A percentile compares a stretch with the other conserved stretches of the same genome.
Conservation (phyloP, 1,284 basidiomycete species). For the Ustilago hordei region DNA sequence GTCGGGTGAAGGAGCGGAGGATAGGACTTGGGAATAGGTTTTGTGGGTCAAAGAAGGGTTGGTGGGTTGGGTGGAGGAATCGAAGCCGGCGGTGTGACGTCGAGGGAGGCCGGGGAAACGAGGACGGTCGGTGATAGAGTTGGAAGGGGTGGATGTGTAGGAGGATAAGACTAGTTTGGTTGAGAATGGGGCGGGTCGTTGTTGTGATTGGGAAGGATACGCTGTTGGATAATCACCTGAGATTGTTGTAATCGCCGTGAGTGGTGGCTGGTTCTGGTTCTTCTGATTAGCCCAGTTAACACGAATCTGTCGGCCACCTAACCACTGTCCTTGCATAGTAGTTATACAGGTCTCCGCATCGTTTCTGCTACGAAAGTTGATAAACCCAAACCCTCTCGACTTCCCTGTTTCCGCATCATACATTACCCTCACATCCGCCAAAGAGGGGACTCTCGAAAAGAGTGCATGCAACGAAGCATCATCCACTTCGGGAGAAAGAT, state of each 20-base stretch:
- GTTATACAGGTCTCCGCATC: conserved; percentile 98
- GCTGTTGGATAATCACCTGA: neutral
- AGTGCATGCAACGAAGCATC: conserved; percentile 96
- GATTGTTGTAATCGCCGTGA: conserved; percentile 4
- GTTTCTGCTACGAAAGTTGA: conserved; percentile 92
- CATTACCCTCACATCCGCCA: conserved; percentile 98
- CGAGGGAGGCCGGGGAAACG: conserved; percentile 11
- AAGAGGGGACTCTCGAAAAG: conserved; percentile 90
- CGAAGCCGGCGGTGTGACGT: conserved; percentile 29
- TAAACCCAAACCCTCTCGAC: conserved; percentile 92
- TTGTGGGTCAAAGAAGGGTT: conserved; percentile 8
- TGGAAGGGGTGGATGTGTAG: neutral
- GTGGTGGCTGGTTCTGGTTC: conserved; percentile 75
- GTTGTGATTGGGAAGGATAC: neutral
- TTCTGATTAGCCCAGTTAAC: conserved; percentile 99
- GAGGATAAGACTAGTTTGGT: conserved; percentile 7
- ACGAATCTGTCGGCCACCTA: conserved; percentile 94
- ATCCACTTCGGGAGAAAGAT: conserved; percentile 96
- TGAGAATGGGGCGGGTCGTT: neutral
- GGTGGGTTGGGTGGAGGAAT: conserved; percentile 3
- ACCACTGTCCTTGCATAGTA: conserved; percentile 99
- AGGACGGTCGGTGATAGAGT: neutral
- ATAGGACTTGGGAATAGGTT: conserved; percentile 85
- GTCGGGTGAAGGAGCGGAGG: conserved; percentile 88
- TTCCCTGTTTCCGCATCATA: conserved; percentile 99